phyloP scores from a whole-genome alignment of 257 asterid genomes.

The Solanum sparsipilum region DNA sequence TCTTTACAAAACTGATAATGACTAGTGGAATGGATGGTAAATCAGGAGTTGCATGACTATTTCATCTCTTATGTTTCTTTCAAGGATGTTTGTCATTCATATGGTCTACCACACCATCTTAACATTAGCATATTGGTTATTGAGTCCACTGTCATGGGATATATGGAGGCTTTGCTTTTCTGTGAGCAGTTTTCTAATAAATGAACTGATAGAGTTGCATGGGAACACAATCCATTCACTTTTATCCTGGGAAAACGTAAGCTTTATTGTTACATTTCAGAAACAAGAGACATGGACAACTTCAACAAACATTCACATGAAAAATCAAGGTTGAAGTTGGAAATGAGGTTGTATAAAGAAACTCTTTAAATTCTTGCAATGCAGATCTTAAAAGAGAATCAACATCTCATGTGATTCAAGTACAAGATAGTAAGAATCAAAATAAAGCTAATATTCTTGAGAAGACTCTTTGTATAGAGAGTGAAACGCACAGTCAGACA shows the following conservation, averaged over 20 bases:
- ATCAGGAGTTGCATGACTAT: no score
- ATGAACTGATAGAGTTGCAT: no score
- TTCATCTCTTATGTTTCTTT: constrained; percentile 23
- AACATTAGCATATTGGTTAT: constrained; percentile 46
- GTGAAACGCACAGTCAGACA: no score
- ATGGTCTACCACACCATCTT: constrained; percentile 63
- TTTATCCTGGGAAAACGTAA: neutral
- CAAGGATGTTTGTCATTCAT: constrained; percentile 31
- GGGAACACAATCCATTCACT: neutral
- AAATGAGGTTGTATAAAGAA: neutral
- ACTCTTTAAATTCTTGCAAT: no score
- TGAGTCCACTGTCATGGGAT: constrained; percentile 48
- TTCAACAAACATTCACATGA: neutral
- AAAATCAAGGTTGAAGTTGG: neutral
- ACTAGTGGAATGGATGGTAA: no score
- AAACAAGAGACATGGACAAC: no score
- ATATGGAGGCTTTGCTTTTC: constrained; percentile 42
- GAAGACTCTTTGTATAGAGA: no score
- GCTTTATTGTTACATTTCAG: neutral
- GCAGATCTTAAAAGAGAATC: no score
- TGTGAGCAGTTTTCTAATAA: constrained; percentile 26
- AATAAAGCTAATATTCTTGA: no score
- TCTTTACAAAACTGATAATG: no score
- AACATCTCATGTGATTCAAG: no score
- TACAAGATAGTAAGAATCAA: no score